These are phyloP conservation scores for Boletus coccyginus DNA, from an alignment of 768 basidiomycete genomes.

Conservation along the genomic window DNA sequence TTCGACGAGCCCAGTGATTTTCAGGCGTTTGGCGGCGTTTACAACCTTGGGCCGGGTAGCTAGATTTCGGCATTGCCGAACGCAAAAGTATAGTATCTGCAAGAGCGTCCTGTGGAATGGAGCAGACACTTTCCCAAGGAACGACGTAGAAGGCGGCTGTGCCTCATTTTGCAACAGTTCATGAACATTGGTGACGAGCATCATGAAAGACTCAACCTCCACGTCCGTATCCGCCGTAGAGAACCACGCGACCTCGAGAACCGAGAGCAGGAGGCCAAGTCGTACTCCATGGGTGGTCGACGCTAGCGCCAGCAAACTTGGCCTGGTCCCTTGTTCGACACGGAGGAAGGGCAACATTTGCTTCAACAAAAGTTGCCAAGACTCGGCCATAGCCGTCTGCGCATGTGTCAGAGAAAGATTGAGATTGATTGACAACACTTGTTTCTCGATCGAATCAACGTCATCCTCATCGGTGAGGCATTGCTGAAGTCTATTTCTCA, in stretches of 20 bases:
- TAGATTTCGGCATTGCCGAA: constrained; percentile 57
- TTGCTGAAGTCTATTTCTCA: constrained; percentile 58
- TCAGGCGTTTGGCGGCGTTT: constrained; percentile 60
- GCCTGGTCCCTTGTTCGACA: constrained; percentile 54
- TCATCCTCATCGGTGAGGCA: constrained; percentile 34
- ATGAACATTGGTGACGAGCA: constrained; percentile 58
- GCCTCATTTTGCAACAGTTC: constrained; percentile 68
- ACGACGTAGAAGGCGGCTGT: constrained; percentile 70
- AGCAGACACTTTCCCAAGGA: constrained; percentile 59
- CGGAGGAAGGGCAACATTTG: constrained; percentile 64
- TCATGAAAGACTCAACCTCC: constrained; percentile 59
- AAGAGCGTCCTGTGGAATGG: constrained; percentile 81
- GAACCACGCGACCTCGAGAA: constrained; percentile 83
- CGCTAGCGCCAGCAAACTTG: constrained; percentile 54
- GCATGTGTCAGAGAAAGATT: constrained; percentile 84
- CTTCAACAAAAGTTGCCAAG: constrained; percentile 74
- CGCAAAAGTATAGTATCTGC: constrained; percentile 77
- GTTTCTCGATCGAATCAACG: constrained; percentile 51
- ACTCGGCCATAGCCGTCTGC: constrained; percentile 68
- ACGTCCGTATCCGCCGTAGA: constrained; percentile 50
- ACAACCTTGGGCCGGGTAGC: constrained; percentile 46
- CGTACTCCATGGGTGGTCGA: constrained; percentile 72
- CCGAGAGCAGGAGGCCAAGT: constrained; percentile 66
- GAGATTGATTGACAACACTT: constrained; percentile 74
- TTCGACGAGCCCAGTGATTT: constrained; percentile 58